These are phyloP conservation scores for Pogostemon cablin DNA, from an alignment of 257 asterid genomes.

Conservation along the genomic window DNA sequence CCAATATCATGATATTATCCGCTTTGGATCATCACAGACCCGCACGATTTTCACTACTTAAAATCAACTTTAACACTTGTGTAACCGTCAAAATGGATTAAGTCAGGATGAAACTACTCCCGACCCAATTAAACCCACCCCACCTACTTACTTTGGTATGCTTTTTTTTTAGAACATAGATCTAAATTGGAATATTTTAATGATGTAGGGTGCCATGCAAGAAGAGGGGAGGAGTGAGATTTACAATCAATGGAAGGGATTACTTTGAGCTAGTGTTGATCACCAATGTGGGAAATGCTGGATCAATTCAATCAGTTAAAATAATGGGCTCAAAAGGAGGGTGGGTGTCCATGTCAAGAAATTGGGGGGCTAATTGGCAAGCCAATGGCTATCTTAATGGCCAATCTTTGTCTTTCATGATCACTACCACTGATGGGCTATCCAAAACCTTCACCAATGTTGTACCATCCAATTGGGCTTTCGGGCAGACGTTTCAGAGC, in stretches of 20 bases:
- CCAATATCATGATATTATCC: no score
- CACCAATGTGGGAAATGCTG: constrained; percentile 78
- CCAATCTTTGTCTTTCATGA: constrained; percentile 72
- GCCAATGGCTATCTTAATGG: constrained; percentile 68
- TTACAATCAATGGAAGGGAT: constrained; percentile 68
- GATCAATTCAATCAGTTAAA: constrained; percentile 62
- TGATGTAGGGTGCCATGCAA: constrained; percentile 74
- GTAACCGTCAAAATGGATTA: no score
- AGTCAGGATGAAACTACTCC: no score
- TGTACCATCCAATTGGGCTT: constrained; percentile 71
- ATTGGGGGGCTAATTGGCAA: constrained; percentile 99
- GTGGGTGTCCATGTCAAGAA: constrained; percentile 80
- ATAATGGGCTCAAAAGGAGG: constrained; percentile 73
- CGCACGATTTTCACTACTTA: no score
- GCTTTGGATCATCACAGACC: no score
- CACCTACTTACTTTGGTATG: no score
- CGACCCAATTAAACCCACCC: no score
- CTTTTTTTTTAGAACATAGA: background rate
- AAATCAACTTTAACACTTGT: no score
- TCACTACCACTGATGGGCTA: constrained; percentile 73
- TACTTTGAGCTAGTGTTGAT: constrained; percentile 77
- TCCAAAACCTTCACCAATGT: constrained; percentile 55
- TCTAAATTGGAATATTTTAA: background rate
- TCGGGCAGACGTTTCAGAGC: constrained; percentile 72
- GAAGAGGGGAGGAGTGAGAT: constrained; percentile 83